A percentile compares a stretch with the other conserved stretches of the same genome.
These are phyloP conservation scores for Magnaporthiopsis poae DNA, from an alignment of 2,329 filamentous ascomycete species.

Conservation along the genomic window DNA sequence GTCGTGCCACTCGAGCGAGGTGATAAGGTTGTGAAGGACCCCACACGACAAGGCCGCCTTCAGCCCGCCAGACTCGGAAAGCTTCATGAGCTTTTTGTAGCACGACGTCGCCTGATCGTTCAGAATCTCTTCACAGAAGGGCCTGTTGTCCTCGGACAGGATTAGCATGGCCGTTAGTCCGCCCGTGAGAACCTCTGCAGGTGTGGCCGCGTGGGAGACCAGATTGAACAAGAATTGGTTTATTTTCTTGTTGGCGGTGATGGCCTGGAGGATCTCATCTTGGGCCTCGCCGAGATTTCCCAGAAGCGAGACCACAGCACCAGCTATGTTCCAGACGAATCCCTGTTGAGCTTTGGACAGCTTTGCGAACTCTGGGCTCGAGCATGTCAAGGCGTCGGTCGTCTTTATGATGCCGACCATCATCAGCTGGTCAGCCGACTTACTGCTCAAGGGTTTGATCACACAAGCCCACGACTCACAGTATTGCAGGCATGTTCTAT, in stretches of 20 bases:
- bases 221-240: slow-evolving; percentile 46
- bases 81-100: slow-evolving; percentile 38
- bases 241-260: slow-evolving; percentile 39
- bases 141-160: slow-evolving; percentile 50
- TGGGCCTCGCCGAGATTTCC: slow-evolving; percentile 47
- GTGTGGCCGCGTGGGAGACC: slow-evolving; percentile 29
- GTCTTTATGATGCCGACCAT: slow-evolving; percentile 12
- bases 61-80: slow-evolving; percentile 37
- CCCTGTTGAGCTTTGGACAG: slow-evolving; percentile 43
- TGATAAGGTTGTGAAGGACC: slow-evolving; percentile 53
- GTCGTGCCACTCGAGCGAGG: slow-evolving; percentile 43
- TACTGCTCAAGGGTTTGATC: not conserved
- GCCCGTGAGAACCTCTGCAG: slow-evolving; percentile 35
- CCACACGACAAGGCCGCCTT: slow-evolving; percentile 49
- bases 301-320: slow-evolving; percentile 43
- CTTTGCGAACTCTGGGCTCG: slow-evolving; percentile 34
- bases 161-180: slow-evolving; percentile 46
- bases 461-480: slow-evolving; percentile 26
- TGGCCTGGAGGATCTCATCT: slow-evolving; percentile 48
- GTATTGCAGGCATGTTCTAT: slow-evolving; percentile 46
- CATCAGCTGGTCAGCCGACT: slow-evolving; percentile 8
- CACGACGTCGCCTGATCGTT: slow-evolving; percentile 35
- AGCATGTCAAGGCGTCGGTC: slow-evolving; percentile 26
- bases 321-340: slow-evolving; percentile 43
- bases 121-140: slow-evolving; percentile 43